Evolutionary conservation across 2,329 filamentous ascomycete genomes (phyloP), one percentile per base, ranked within the genome.

Genomic region (Xylogone sp.): DNA sequence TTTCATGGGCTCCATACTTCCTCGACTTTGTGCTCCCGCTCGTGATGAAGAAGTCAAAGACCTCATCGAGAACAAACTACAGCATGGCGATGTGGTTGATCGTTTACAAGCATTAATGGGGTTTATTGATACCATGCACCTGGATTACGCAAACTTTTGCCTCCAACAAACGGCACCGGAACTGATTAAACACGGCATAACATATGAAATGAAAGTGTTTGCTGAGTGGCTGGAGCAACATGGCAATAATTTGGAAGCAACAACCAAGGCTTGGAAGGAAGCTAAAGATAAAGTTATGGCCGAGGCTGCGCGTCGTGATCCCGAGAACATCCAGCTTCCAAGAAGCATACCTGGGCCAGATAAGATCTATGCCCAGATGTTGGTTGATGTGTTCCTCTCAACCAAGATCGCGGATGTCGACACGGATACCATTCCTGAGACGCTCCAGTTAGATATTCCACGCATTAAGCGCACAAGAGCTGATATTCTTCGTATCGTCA

Each of bases 71-170:
- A 82, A 84, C 53, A 79, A 82, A 56, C 71, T 85, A 8, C 68
- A 69, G 45, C 73, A 77, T 20, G 81, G 83, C 3, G 79, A 84
- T 63, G 81, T 91, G 62, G 87, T 91, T 16, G 84, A 88, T 62
- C 85, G 89, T 56, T 78, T 93, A 1, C 86, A 90, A 69, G 84
- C 86, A 13, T 75, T 94, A 2, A 80, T 90, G 49, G 81, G 83
- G 24, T 87, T 90, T 59, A 87, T 92, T 51, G 87, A 94, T 61
- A 73, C 87, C 31, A 85, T 93, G 71, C 81, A 88, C 21, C 83
- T 90, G 53, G 89, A 94, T 62, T 91, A 92, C 62, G 86, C 88
- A 53, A 94, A 94, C 65, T 93, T 90, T 63, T 76, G 92, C 60
- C 73, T 94, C 46, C 83, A 84, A 66, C 79, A 86, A 22, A 84